Evolutionary conservation across 768 basidiomycete genomes (phyloP).

Genomic region (Chalciporus piperatus): DNA sequence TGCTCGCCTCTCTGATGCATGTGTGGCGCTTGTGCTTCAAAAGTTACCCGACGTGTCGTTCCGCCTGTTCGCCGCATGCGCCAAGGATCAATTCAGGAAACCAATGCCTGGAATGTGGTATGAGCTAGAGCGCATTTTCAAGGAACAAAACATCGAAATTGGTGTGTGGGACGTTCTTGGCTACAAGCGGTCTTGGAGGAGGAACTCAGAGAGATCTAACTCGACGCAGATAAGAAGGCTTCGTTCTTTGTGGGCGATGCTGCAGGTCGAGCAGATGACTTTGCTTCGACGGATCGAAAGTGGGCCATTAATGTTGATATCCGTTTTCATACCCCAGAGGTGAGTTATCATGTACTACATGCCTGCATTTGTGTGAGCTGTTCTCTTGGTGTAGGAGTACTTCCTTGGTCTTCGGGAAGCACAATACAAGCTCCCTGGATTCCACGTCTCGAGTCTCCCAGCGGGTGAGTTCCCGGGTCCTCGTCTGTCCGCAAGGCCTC

Average conservation of each 20-base stretch:
- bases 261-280: slow-evolving; percentile 77
- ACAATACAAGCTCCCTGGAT: slow-evolving; percentile 58
- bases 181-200: not conserved
- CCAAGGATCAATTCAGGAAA: slow-evolving; percentile 75
- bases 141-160: slow-evolving; percentile 55
- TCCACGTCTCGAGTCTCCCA: slow-evolving; percentile 54
- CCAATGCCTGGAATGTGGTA: slow-evolving; percentile 88
- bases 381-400: slow-evolving; percentile 55
- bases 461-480: slow-evolving; percentile 16
- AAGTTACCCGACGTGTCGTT: slow-evolving; percentile 78
- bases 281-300: slow-evolving; percentile 80
- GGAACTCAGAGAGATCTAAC: not conserved
- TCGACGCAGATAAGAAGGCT: slow-evolving; percentile 49
- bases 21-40: not conserved
- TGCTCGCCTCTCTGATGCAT: not conserved
- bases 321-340: slow-evolving; percentile 83
- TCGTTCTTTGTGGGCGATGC: slow-evolving; percentile 91
- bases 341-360: slow-evolving; percentile 23
- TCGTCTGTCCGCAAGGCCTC: not conserved
- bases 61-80: slow-evolving; percentile 72
- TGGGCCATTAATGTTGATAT: slow-evolving; percentile 78
- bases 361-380: not conserved
- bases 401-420: slow-evolving; percentile 55
- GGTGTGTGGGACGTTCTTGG: slow-evolving; percentile 40
- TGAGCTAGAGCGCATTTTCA: slow-evolving; percentile 62